Percentiles rank a stretch among this genome's conserved stretches.
Conservation (phyloP, 371 early-diverging fungal species). For the Actinomucor elegans region DNA sequence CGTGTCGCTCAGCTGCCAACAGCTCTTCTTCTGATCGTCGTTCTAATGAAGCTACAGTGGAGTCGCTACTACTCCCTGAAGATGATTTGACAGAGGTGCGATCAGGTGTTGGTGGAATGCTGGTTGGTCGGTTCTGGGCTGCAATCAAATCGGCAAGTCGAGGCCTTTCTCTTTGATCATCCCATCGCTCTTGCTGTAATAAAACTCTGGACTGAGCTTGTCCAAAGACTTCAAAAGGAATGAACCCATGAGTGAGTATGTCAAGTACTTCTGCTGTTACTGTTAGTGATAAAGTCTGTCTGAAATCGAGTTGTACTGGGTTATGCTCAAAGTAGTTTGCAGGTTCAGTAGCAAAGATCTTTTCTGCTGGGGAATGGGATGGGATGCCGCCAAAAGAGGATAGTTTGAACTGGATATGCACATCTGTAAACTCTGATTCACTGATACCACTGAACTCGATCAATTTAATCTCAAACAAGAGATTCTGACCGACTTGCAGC, state of each 20-base stretch:
- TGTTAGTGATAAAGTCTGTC: conserved; percentile 59
- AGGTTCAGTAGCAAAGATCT: conserved; percentile 70
- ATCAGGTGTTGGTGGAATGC: conserved; percentile 6
- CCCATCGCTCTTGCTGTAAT: conserved; percentile 63
- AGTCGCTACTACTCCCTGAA: conserved; percentile 10
- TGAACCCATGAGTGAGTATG: conserved; percentile 34
- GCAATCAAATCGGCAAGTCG: conserved; percentile 12
- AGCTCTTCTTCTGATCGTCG: conserved; percentile 69
- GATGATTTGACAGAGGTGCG: conserved; percentile 24
- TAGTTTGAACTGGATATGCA: conserved; percentile 79
- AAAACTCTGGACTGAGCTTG: conserved; percentile 52
- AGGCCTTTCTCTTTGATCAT: conserved; percentile 50
- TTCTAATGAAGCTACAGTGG: conserved; percentile 32
- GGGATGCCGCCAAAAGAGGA: conserved; percentile 60
- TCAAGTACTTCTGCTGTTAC: conserved; percentile 49
- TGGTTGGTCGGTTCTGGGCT: conserved; percentile 8
- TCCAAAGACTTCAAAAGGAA: conserved; percentile 71
- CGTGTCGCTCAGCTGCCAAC: conserved; percentile 67
- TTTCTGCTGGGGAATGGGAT: conserved; percentile 48
- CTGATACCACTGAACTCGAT: conserved; percentile 66
- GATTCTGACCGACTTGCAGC: conserved; percentile 48
- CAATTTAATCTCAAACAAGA: conserved; percentile 74
- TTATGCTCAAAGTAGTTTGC: conserved; percentile 53
- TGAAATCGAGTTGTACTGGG: conserved; percentile 59
- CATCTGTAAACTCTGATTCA: conserved; percentile 70